These are phyloP conservation scores for Apocynum venetum DNA, from an alignment of 257 asterid genomes.

Conservation along the genomic window DNA sequence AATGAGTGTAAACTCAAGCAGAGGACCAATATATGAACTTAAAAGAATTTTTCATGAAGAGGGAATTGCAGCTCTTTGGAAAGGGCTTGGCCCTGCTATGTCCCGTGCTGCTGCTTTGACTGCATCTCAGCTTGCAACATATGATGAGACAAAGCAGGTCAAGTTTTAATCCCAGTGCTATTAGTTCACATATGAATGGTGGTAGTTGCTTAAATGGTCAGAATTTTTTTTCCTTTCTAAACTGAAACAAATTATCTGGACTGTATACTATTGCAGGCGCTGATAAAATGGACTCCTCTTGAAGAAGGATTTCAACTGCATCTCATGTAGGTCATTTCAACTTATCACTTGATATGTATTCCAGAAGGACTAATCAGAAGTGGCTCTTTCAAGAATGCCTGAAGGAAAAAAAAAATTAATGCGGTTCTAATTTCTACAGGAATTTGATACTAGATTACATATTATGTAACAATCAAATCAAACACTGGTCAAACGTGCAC, in stretches of 20 bases:
- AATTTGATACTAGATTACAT: not conserved
- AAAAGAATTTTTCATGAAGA: constrained; percentile 70
- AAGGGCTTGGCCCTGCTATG: constrained; percentile 97
- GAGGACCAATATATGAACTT: constrained; percentile 58
- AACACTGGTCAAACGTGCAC: not conserved
- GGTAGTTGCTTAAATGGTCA: not conserved
- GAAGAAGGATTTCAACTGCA: constrained; percentile 90
- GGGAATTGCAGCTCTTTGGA: constrained; percentile 86
- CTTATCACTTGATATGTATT: not conserved
- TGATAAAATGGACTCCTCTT: constrained; percentile 72
- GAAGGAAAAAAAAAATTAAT: not conserved
- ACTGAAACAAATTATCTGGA: constrained; percentile 3
- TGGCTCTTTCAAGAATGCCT: not conserved
- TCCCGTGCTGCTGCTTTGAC: constrained; percentile 87
- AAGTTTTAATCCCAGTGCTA: constrained; percentile 22
- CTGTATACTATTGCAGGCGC: constrained; percentile 47
- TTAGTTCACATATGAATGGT: constrained; percentile 7
- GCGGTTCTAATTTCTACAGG: not conserved
- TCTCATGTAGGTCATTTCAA: constrained; percentile 47
- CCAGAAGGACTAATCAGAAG: not conserved
- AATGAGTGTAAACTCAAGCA: constrained; percentile 44
- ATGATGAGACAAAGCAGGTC: constrained; percentile 92
- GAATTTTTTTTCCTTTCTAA: not conserved
- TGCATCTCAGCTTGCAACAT: constrained; percentile 86
- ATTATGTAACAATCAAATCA: not conserved